Percentiles rank a stretch among this genome's conserved stretches.
These are phyloP conservation scores for Fusarium drepaniforme DNA, from an alignment of 2,329 filamentous ascomycete genomes.

Conservation along the genomic window DNA sequence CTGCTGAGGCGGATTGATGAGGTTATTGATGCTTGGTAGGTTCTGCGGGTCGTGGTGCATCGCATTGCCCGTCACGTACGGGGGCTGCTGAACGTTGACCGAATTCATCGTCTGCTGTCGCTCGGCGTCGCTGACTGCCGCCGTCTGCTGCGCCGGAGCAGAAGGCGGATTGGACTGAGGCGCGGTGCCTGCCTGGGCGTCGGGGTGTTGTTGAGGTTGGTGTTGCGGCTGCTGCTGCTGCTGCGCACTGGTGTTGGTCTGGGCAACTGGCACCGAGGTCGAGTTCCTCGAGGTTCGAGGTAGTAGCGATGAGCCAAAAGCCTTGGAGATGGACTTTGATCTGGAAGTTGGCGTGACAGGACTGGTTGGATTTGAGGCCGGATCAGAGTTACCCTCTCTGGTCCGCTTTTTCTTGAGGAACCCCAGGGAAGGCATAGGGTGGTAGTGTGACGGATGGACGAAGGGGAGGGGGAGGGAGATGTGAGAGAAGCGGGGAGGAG, in stretches of 20 bases:
- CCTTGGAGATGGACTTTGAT: conserved; percentile 60
- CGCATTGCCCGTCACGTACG: conserved; percentile 43
- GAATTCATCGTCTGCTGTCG: conserved; percentile 44
- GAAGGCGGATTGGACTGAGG: conserved; percentile 30
- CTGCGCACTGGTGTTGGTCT: conserved; percentile 11
- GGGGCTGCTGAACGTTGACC: conserved; percentile 44
- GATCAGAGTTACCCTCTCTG: conserved; percentile 85
- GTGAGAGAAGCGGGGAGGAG: conserved; percentile 32
- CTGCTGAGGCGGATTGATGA: conserved; percentile 71
- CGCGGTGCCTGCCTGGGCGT: conserved; percentile 40
- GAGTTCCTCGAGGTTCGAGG: conserved; percentile 50
- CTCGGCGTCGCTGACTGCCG: conserved; percentile 38
- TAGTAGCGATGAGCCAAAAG: conserved; percentile 56
- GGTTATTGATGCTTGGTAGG: conserved; percentile 84
- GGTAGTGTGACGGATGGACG: conserved; percentile 36
- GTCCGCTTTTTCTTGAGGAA: conserved; percentile 99
- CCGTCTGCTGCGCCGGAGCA: conserved; percentile 32
- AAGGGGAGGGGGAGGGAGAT: conserved; percentile 21
- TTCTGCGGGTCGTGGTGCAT: conserved; percentile 69
- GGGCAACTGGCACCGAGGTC: conserved; percentile 41
- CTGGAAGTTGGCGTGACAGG: conserved; percentile 67
- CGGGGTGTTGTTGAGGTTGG: conserved; percentile 32
- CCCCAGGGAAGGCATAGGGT: conserved; percentile 89
- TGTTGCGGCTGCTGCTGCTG: conserved; percentile 38
- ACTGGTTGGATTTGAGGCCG: conserved; percentile 74